Conservation (phyloP, 306 rosid species). For the Gleditsia sinensis region DNA sequence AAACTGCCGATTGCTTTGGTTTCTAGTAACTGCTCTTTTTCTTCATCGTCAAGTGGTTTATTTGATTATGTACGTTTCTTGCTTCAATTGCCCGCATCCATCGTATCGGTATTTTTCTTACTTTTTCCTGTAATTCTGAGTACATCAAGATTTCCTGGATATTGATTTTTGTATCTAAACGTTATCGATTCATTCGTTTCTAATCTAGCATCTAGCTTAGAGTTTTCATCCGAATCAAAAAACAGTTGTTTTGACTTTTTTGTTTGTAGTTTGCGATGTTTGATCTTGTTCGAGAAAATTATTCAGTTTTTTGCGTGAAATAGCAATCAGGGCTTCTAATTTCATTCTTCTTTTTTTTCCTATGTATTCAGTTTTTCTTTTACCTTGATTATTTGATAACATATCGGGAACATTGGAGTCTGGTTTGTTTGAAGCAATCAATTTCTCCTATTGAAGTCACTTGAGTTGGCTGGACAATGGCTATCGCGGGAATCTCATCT, state of each 20-base stretch:
- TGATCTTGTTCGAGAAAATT: constrained; percentile 31
- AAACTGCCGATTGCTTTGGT: constrained; percentile 1
- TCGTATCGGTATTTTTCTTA: constrained; percentile 1
- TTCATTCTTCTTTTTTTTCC: background rate
- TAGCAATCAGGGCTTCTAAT: constrained; percentile 24
- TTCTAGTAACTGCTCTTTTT: constrained; percentile 21
- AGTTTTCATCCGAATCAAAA: background rate
- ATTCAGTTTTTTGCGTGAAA: constrained; percentile 29
- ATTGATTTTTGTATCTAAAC: background rate
- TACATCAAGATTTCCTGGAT: background rate
- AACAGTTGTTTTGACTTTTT: constrained; percentile 4
- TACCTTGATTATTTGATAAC: constrained; percentile 41
- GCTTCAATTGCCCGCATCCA: background rate
- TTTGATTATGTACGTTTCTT: constrained; percentile 25
- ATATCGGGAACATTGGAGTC: constrained; percentile 38
- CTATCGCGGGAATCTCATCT: constrained; percentile 42
- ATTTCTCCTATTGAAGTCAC: constrained; percentile 35
- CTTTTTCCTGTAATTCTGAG: background rate
- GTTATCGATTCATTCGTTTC: constrained; percentile 16
- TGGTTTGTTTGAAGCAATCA: constrained; percentile 35
- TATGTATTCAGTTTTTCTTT: constrained; percentile 40
- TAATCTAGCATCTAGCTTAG: constrained; percentile 2
- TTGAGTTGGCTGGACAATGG: constrained; percentile 43
- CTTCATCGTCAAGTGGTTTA: background rate
- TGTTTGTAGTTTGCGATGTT: constrained; percentile 4